Evolutionary conservation across 495 filamentous ascomycete species (phyloP), one percentile per base, ranked within the genome.

Genomic region (Neurospora discreta): DNA sequence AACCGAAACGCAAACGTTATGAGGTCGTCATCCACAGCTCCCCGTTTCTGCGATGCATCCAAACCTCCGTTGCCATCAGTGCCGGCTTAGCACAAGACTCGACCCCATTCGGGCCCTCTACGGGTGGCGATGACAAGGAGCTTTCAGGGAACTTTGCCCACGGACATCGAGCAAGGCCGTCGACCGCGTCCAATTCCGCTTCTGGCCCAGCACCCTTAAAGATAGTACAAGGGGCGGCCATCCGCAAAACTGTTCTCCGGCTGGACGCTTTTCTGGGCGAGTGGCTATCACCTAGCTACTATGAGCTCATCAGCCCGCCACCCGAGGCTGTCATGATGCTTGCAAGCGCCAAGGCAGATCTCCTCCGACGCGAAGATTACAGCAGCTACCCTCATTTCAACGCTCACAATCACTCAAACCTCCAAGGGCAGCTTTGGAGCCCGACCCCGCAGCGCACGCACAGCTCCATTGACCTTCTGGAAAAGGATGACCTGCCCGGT

Each of bases 251-350:
- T 3, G 81, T 89, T 9, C 78, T 98, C 68, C 90, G 95, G 2
- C 86, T 98, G 8, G 96, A 98, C 81, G 90, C 96, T 0, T 96
- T 94, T 78, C 86, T 98, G 3, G 96, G 96, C 18, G 95, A 99
- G 83, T 99, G 95, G 95, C 85, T 98, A 52, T 91, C 90, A 5
- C 92, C 93, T 5, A 90, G 93, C 77, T 99, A 99, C 77, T 99
- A 92, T 76, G 93, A 95, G 52, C 84, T 90, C 40, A 98, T 98
- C 75, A 94, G 91, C 11, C 93, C 93, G 3, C 95, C 95, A 16
- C 96, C 95, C 3, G 86, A 87, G 60, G 94, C 93, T 3, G 87
- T 90, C 18, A 87, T 94, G 81, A 94, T 99, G 92, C 85, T 98
- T 2, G 90, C 91, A 18, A 87, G 86, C 13, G 94, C 95, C 13